These are phyloP conservation scores for Cordyceps cateniannulata DNA, from an alignment of 2,329 filamentous ascomycete species.

Conservation along the genomic window DNA sequence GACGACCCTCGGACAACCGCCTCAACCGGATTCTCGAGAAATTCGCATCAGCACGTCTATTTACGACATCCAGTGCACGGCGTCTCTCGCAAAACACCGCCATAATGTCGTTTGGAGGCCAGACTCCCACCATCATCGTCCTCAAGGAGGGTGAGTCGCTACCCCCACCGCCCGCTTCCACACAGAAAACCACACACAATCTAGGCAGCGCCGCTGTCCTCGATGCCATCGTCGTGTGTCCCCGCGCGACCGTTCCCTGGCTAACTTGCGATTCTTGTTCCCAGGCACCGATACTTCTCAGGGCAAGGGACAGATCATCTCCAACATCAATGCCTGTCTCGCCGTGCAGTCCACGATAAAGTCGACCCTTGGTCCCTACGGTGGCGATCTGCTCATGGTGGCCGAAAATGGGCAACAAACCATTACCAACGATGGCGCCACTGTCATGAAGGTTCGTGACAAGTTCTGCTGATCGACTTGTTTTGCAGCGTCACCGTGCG, in stretches of 20 bases:
- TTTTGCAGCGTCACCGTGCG: not conserved
- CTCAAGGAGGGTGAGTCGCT: conserved; percentile 80
- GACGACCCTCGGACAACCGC: conserved; percentile 19
- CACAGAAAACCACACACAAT: conserved; percentile 11
- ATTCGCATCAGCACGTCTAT: conserved; percentile 10
- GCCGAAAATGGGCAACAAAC: conserved; percentile 94
- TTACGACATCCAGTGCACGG: conserved; percentile 4
- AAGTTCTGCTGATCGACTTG: not conserved
- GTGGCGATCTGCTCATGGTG: conserved; percentile 91
- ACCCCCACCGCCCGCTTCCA: conserved; percentile 28
- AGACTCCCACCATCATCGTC: conserved; percentile 96
- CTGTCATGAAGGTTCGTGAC: conserved; percentile 83
- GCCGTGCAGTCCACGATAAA: conserved; percentile 95
- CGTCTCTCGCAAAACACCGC: conserved; percentile 9
- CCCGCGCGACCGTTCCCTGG: not conserved
- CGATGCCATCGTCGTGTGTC: not conserved
- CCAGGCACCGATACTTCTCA: conserved; percentile 94
- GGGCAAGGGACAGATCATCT: conserved; percentile 91
- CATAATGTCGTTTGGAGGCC: conserved; percentile 91
- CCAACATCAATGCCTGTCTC: conserved; percentile 97
- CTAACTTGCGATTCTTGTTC: conserved; percentile 17
- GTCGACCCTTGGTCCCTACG: conserved; percentile 91
- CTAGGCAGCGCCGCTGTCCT: not conserved
- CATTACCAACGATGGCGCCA: conserved; percentile 98
- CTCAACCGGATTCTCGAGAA: conserved; percentile 16